phyloP scores from a whole-genome alignment of 1,284 basidiomycete genomes.

The Puccinia sorghi region DNA sequence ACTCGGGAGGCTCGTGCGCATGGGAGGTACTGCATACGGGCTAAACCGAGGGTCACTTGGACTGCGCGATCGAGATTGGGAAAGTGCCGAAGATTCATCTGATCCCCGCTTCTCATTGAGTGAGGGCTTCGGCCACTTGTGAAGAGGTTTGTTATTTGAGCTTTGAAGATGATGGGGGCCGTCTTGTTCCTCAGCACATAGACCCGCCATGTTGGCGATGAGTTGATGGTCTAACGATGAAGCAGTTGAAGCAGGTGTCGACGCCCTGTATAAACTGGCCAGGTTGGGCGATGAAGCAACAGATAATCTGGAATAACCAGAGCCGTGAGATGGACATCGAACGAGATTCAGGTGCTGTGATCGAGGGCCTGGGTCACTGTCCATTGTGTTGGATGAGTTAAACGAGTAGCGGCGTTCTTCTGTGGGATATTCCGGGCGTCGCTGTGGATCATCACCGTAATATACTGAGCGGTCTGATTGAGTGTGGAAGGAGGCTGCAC shows the following conservation, averaged over 20 bases:
- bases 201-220: conserved; percentile 44
- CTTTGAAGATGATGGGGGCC: not conserved
- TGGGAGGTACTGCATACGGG: conserved; percentile 39
- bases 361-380: conserved; percentile 48
- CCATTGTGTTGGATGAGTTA: conserved; percentile 49
- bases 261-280: conserved; percentile 46
- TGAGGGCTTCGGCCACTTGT: conserved; percentile 12
- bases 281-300: conserved; percentile 49
- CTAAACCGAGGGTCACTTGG: conserved; percentile 44
- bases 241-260: conserved; percentile 45
- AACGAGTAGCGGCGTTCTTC: conserved; percentile 45
- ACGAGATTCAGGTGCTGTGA: conserved; percentile 22
- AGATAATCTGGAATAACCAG: conserved; percentile 45
- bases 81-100: conserved; percentile 28
- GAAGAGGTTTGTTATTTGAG: not conserved
- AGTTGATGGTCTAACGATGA: conserved; percentile 49
- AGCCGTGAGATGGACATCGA: conserved; percentile 45
- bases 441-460: conserved; percentile 23
- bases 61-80: conserved; percentile 32
- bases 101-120: conserved; percentile 33
- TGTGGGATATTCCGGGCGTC: conserved; percentile 21
- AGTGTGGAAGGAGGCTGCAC: conserved; percentile 17
- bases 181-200: conserved; percentile 31
- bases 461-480: conserved; percentile 26
- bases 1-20: conserved; percentile 40